These are phyloP conservation scores for Sporormia fimetaria DNA, from an alignment of 495 filamentous ascomycete species.

Conservation along the genomic window DNA sequence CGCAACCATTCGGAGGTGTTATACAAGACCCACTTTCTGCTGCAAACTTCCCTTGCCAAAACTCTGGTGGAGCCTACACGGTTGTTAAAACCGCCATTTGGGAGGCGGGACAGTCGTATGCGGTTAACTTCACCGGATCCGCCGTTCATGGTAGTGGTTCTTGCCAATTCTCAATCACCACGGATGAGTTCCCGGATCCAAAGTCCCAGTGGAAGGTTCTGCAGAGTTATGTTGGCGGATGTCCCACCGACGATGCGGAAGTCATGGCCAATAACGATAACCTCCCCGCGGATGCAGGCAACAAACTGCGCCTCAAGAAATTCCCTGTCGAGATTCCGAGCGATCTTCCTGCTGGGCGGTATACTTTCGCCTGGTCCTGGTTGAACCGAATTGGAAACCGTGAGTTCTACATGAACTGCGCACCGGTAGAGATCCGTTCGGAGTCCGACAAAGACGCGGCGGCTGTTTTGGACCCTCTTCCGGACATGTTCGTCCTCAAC, in stretches of 20 bases:
- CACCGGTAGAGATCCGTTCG: conserved; percentile 54
- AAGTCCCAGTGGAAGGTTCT: conserved; percentile 63
- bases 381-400: conserved; percentile 81
- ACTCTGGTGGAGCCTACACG: conserved; percentile 33
- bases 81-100: conserved; percentile 40
- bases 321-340: conserved; percentile 50
- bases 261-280: no score
- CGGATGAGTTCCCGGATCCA: conserved; percentile 49
- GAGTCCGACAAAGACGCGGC: conserved; percentile 14
- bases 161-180: conserved; percentile 75
- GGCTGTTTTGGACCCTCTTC: conserved; percentile 45
- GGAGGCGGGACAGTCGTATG: conserved; percentile 43
- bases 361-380: conserved; percentile 76
- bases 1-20: conserved; percentile 48
- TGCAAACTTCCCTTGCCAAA: conserved; percentile 72
- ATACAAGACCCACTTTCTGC: conserved; percentile 46
- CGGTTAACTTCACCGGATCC: conserved; percentile 43
- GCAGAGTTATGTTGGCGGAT: conserved; percentile 71
- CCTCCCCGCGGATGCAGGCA: conserved; percentile 15
- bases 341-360: conserved; percentile 47
- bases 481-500: conserved; percentile 75
- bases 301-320: conserved; percentile 19
- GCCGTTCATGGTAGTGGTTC: conserved; percentile 79
- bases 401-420: conserved; percentile 96
- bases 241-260: conserved; percentile 45